phyloP scores from a whole-genome alignment of 768 basidiomycete species.

The Phlebiopsis gigantea region DNA sequence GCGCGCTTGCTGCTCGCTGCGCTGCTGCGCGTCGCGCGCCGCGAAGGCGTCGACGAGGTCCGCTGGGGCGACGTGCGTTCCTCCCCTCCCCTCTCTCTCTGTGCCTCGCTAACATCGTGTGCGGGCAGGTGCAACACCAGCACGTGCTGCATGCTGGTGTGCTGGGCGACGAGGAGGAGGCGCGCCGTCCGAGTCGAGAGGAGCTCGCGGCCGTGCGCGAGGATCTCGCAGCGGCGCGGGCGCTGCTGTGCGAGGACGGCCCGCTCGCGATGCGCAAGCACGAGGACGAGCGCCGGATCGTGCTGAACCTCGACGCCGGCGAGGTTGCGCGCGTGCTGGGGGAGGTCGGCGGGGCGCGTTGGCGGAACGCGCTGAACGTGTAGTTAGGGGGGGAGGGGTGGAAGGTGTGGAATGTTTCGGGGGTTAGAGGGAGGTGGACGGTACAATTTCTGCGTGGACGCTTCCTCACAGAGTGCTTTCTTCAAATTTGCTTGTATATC shows the following conservation, averaged over 20 bases:
- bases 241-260: constrained; percentile 68
- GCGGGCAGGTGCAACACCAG: constrained; percentile 64
- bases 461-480: too few relatives aligned
- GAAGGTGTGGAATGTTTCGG: too few relatives aligned
- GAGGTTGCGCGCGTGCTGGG: constrained; percentile 85
- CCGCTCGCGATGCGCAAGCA: constrained; percentile 47
- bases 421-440: too few relatives aligned
- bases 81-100: too few relatives aligned
- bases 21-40: constrained; percentile 72
- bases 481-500: too few relatives aligned
- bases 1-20: constrained; percentile 86
- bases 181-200: constrained; percentile 50
- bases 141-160: constrained; percentile 65
- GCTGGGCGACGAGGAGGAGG: constrained; percentile 55
- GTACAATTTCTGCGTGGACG: too few relatives aligned
- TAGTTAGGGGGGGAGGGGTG: too few relatives aligned
- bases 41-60: constrained; percentile 85
- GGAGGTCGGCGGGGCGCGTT: constrained; percentile 66
- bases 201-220: constrained; percentile 72
- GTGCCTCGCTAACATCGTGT: not conserved
- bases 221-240: constrained; percentile 71
- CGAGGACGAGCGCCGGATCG: constrained; percentile 61
- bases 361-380: constrained; percentile 49
- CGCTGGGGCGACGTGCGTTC: constrained; percentile 77
- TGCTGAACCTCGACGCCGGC: constrained; percentile 77